Evolutionary conservation across 176 grass and related monocot species (phyloP), one percentile per base, ranked within the genome.

Genomic region (Pharus latifolius): DNA sequence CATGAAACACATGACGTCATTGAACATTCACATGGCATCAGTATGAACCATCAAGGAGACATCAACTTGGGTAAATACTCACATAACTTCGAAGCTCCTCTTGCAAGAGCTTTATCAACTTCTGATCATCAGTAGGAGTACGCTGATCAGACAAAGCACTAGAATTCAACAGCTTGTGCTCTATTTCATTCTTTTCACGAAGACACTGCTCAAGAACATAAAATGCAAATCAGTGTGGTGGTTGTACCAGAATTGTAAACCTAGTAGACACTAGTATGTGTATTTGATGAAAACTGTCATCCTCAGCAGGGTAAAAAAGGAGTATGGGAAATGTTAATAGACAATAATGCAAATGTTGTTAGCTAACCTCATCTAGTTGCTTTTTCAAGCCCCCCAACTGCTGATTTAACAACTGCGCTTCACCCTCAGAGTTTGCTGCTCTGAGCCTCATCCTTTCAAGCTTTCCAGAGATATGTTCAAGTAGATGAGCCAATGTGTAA

Each of bases 21-120:
- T 49, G 59, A 79, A 70, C 18, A 78, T 28, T 38, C n/a, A 14
- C 33, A 78, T 66, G 44, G 46, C 33, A 74, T 56, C 18, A 48
- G 13, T 75, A 67, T 65, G 24, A 69, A 78, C 27, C 71, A 73
- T 73, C 32, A 47, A 77, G 26, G 10, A 77, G 32, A 58, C 15
- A 82, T 59, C n/a, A 38, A 79, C 3, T 50, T 59, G 43, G 38
- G 26, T 50, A 79, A 68, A 73, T 67, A 60, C 89, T 93, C 78
- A 98, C 90, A 83, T 83, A 83, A 69, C 91, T 81, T 1, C 33
- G 81, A 28, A 98, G 69, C 77, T 98, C 75, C 73, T 98, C 89
- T 76, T 78, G 87, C 52, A 98, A 75, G 80, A 93, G 78, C 59
- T 83, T 85, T 70, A 98, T 86, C 73, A 90, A 82, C 34, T 78